Percentiles rank a stretch among this genome's conserved stretches.
phyloP scores from a whole-genome alignment of 2,329 filamentous ascomycete species.

The Tolypocladium pustulatum region DNA sequence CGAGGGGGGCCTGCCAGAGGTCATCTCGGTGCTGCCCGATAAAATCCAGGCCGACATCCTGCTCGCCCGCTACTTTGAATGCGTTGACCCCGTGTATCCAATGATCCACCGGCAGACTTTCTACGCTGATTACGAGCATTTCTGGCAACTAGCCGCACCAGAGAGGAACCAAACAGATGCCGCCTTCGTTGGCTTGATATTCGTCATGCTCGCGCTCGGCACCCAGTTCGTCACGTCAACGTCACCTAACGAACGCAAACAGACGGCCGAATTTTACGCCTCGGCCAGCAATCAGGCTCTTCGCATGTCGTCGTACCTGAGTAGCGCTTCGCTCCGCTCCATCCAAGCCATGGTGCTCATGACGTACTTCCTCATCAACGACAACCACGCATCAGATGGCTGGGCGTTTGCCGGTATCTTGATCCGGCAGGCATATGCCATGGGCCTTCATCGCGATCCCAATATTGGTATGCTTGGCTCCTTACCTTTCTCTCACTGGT shows the following conservation, averaged over 20 bases:
- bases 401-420: constrained; percentile 74
- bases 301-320: constrained; percentile 66
- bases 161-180: constrained; percentile 56
- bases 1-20: constrained; percentile 62
- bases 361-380: constrained; percentile 75
- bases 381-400: constrained; percentile 73
- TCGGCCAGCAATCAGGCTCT: constrained; percentile 71
- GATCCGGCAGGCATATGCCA: constrained; percentile 68
- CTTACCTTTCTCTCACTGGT: too few species aligned
- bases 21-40: constrained; percentile 63
- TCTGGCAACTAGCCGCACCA: constrained; percentile 51
- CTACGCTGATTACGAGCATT: constrained; percentile 67
- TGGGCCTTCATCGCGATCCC: constrained; percentile 71
- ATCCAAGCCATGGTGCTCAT: constrained; percentile 74
- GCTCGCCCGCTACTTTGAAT: constrained; percentile 52
- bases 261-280: constrained; percentile 73
- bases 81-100: constrained; percentile 70
- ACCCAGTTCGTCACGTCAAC: constrained; percentile 62
- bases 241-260: constrained; percentile 51
- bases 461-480: constrained; percentile 45
- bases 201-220: constrained; percentile 67
- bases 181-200: constrained; percentile 61
- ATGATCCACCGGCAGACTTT: constrained; percentile 69
- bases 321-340: constrained; percentile 59
- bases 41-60: constrained; percentile 68